A percentile compares a stretch with the other conserved stretches of the same genome.
Evolutionary conservation across 1,139 yeast species (phyloP).

Genomic region (Yamadazyma blattariae): DNA sequence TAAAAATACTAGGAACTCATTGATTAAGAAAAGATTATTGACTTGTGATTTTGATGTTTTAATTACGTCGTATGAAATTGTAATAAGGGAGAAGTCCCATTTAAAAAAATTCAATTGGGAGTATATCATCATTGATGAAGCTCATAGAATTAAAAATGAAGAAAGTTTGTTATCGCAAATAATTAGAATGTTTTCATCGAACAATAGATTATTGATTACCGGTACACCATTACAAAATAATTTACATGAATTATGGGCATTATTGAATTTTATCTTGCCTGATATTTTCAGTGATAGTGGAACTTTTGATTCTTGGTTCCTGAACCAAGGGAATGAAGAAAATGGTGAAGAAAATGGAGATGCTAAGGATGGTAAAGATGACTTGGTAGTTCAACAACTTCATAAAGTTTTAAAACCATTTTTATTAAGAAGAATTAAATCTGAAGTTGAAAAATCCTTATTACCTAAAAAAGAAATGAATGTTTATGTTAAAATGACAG

Average conservation of each 20-base stretch:
- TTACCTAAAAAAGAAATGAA: constrained; percentile 74
- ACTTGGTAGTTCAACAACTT: constrained; percentile 73
- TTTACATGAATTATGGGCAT: constrained; percentile 77
- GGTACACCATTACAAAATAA: constrained; percentile 84
- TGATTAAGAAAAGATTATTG: constrained; percentile 51
- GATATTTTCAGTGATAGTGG: constrained; percentile 76
- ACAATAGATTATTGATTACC: constrained; percentile 66
- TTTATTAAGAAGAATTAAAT: constrained; percentile 67
- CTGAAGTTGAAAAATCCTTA: constrained; percentile 76
- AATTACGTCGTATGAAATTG: constrained; percentile 74
- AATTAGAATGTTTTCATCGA: constrained; percentile 68
- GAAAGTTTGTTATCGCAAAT: constrained; percentile 73
- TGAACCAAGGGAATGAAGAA: constrained; percentile 10
- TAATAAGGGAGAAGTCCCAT: constrained; percentile 66
- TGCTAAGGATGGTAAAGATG: constrained; percentile 31
- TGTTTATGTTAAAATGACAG: constrained; percentile 69
- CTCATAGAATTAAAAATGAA: constrained; percentile 78
- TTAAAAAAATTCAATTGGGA: constrained; percentile 69
- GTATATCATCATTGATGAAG: constrained; percentile 76
- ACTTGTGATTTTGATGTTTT: constrained; percentile 70
- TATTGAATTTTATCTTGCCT: constrained; percentile 69
- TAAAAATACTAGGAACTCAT: constrained; percentile 56
- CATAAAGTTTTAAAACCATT: constrained; percentile 86
- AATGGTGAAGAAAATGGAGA: constrained; percentile 14
- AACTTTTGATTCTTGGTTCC: constrained; percentile 73